Evolutionary conservation across 768 basidiomycete genomes (phyloP).

Genomic region (Lyophyllum atratum): DNA sequence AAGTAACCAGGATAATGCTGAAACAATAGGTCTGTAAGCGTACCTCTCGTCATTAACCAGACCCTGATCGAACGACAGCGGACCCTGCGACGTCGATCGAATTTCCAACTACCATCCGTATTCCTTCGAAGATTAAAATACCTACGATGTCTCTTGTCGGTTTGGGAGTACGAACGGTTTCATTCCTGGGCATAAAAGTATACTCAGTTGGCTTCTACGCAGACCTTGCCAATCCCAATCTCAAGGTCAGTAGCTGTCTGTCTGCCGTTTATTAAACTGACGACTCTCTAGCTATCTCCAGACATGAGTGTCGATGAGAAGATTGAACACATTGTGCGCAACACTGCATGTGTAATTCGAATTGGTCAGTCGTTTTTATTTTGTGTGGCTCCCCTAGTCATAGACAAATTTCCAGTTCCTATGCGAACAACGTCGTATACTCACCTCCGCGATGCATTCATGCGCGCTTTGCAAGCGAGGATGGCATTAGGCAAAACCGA

Average conservation of each 20-base stretch:
- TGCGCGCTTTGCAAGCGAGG: slow-evolving; percentile 69
- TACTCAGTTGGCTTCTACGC: slow-evolving; percentile 92
- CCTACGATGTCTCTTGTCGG: slow-evolving; percentile 76
- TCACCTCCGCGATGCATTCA: slow-evolving; percentile 82
- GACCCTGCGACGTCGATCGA: slow-evolving; percentile 75
- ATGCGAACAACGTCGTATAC: slow-evolving; percentile 75
- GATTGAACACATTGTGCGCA: slow-evolving; percentile 64
- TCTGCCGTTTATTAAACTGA: not conserved
- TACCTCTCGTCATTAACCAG: not conserved
- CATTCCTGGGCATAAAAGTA: slow-evolving; percentile 85
- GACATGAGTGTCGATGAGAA: slow-evolving; percentile 68
- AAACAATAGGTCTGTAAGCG: slow-evolving; percentile 10
- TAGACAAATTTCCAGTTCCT: slow-evolving; percentile 54
- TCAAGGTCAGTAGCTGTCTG: slow-evolving; percentile 44
- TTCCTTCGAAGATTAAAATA: slow-evolving; percentile 63
- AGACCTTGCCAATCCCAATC: slow-evolving; percentile 66
- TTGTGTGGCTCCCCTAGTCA: not conserved
- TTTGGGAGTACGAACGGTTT: slow-evolving; percentile 85
- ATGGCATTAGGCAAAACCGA: slow-evolving; percentile 52
- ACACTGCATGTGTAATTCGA: slow-evolving; percentile 70
- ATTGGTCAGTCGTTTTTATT: slow-evolving; percentile 52
- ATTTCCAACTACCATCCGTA: slow-evolving; percentile 66
- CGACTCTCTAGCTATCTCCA: slow-evolving; percentile 48
- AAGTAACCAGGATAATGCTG: not conserved
- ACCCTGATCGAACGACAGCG: slow-evolving; percentile 36